Percentiles rank a stretch among this genome's conserved stretches.
Evolutionary conservation across 768 basidiomycete species (phyloP).

Genomic region (Leucocoprinus leucothites): DNA sequence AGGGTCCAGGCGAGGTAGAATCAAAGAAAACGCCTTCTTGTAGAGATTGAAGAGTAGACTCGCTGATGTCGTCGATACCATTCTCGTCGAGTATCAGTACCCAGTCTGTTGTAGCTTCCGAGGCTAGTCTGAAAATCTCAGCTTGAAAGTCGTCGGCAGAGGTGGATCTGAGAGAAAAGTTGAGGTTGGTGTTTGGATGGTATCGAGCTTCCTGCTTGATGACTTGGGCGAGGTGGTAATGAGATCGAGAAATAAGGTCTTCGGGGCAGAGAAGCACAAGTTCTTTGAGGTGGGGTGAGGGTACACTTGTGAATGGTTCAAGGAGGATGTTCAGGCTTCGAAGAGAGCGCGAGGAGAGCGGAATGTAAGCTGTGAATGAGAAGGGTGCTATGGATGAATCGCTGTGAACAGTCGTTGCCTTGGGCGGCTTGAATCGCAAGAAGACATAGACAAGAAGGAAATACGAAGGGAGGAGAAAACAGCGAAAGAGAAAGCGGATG

Average conservation of each 20-base stretch:
- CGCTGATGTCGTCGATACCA: slow-evolving; percentile 35
- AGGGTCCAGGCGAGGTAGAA: slow-evolving; percentile 14
- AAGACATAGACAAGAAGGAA: slow-evolving; percentile 9
- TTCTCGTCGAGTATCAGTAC: slow-evolving; percentile 49
- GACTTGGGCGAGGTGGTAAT: slow-evolving; percentile 29
- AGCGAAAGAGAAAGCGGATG: not conserved
- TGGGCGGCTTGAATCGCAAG: not conserved
- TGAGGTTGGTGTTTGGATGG: slow-evolving; percentile 26
- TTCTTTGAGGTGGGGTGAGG: slow-evolving; percentile 34
- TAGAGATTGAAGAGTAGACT: slow-evolving; percentile 33
- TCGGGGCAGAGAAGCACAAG: slow-evolving; percentile 47
- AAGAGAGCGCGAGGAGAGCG: slow-evolving; percentile 37
- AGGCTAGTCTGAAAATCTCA: slow-evolving; percentile 30
- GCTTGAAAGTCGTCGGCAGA: not conserved
- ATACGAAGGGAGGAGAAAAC: slow-evolving; percentile 11
- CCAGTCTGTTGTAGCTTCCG: slow-evolving; percentile 43
- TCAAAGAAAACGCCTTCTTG: slow-evolving; percentile 16
- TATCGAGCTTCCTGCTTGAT: slow-evolving; percentile 25
- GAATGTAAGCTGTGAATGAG: slow-evolving; percentile 48
- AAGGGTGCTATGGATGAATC: slow-evolving; percentile 4
- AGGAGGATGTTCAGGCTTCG: slow-evolving; percentile 31
- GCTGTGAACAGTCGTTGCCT: not conserved
- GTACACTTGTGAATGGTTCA: slow-evolving; percentile 30
- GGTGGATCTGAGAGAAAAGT: slow-evolving; percentile 34
- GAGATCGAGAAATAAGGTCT: slow-evolving; percentile 29